Base-by-base conservation (phyloP, 805 yeast species). In the Myxozyma neotropica region DNA sequence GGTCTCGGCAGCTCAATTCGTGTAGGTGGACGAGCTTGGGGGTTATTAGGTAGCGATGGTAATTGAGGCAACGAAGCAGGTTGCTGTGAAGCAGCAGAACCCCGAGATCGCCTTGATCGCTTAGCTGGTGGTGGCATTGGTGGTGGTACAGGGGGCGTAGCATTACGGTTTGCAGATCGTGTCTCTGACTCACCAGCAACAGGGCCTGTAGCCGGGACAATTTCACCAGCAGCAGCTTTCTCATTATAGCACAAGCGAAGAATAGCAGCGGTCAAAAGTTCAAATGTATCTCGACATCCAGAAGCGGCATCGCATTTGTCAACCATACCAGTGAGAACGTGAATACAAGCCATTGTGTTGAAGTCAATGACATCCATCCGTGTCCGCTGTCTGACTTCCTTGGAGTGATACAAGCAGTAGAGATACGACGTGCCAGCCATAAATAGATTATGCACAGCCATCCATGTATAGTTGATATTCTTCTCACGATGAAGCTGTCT, bases 381-480 rank as follows among this genome's bases (percentile, higher is more conserved):
- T 19, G 83, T 78, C 4, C 74, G 73, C 4, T 73, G 69, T 23
- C 86, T 72, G 1, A 81, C 82, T 48, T 78, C 80, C n/a, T 78
- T 78, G 38, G 88, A 82, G 70, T 87, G 87, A 71, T 88, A 90
- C 13, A 89, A 78, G 0, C 91, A 81, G 70, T 88, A 90, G 45
- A 91, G 75, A 67, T 84, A 90, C 0, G 96, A 87, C 27, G 93
- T 87, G 0, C 96, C 95, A 0, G 96, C 92, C 87, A 88, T 86
- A 70, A 89, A 89, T 55, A 89, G 76, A 70, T 89, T 90, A 71
- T 90, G 96, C 2, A 89, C 92, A 0, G 95, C 94, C 1, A 91
- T 92, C 97, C 97, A 91, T 0, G 96, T 89, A 72, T 88, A 91
- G 72, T 89, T 89, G 60, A 90, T 80, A 48, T 82, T 77, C 67